Conservation (phyloP, 2,329 filamentous ascomycete species). For the Fusarium fujikuroi region DNA sequence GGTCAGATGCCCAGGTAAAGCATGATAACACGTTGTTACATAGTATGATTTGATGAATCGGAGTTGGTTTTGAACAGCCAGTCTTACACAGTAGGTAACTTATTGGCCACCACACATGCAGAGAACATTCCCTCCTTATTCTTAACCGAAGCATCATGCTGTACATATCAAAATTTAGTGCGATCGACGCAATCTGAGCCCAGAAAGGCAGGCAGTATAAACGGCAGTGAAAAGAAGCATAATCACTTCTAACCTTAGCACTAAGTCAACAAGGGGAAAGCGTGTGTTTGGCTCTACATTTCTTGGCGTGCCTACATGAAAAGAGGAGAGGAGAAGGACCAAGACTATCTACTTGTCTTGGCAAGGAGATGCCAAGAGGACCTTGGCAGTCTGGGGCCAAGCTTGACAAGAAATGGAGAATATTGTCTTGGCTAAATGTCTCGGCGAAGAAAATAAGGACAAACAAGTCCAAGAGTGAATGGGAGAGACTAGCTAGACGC, state of each 20-base stretch:
- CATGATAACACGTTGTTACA: constrained; percentile 7
- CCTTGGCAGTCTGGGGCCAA: constrained; percentile 27
- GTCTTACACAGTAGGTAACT: background rate
- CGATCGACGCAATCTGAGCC: background rate
- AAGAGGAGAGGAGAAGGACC: background rate
- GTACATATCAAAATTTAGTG: background rate
- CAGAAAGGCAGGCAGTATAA: background rate
- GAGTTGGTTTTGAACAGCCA: background rate
- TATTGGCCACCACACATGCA: background rate
- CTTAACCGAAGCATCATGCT: background rate
- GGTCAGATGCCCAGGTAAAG: constrained; percentile 10
- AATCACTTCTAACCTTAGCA: background rate
- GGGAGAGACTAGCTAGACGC: background rate
- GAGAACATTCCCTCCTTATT: background rate
- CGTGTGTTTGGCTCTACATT: constrained; percentile 28
- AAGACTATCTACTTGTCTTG: constrained; percentile 7
- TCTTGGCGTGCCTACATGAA: constrained; percentile 2
- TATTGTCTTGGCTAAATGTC: constrained; percentile 15
- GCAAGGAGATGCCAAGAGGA: constrained; percentile 22
- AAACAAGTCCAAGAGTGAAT: background rate
- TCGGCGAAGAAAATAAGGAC: constrained; percentile 21
- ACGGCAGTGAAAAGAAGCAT: constrained; percentile 23
- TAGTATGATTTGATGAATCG: background rate
- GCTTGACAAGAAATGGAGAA: constrained; percentile 19
- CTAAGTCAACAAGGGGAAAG: constrained; percentile 22